Conservation (phyloP, 768 basidiomycete genomes). For the Leccinum broughii region DNA sequence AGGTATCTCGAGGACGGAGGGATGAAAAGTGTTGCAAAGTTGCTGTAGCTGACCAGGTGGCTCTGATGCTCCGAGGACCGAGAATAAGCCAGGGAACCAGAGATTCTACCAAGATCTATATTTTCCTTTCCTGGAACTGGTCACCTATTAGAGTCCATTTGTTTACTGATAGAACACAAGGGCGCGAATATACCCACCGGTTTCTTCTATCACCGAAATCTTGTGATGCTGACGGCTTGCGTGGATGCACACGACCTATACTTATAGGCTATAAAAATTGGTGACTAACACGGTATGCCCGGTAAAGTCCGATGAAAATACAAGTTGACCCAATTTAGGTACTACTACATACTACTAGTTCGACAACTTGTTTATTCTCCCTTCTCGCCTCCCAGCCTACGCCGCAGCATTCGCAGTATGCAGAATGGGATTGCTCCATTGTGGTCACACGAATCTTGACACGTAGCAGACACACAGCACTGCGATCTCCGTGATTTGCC, state of each 20-base stretch:
- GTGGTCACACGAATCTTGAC: conserved; percentile 3
- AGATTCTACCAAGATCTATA: conserved; percentile 5
- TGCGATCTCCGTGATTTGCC: not conserved
- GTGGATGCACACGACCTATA: not conserved
- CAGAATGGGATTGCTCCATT: not conserved
- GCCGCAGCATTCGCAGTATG: not conserved
- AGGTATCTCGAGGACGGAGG: conserved; percentile 5
- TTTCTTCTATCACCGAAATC: not conserved
- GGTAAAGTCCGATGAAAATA: too few species aligned
- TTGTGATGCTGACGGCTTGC: not conserved
- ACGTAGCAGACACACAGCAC: not conserved
- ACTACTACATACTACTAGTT: not conserved
- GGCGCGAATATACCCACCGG: not conserved
- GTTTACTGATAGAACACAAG: not conserved
- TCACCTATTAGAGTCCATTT: not conserved
- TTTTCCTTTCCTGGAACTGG: too few species aligned
- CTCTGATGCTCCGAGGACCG: too few species aligned
- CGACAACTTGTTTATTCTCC: not conserved
- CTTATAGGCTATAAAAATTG: too few species aligned
- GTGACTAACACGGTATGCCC: too few species aligned
- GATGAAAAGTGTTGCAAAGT: too few species aligned
- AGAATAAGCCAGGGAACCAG: conserved; percentile 12
- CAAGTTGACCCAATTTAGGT: too few species aligned
- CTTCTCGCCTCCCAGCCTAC: not conserved
- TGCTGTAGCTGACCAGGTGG: too few species aligned